Conservation (phyloP, 306 rosid genomes). For the Pueraria montana region DNA sequence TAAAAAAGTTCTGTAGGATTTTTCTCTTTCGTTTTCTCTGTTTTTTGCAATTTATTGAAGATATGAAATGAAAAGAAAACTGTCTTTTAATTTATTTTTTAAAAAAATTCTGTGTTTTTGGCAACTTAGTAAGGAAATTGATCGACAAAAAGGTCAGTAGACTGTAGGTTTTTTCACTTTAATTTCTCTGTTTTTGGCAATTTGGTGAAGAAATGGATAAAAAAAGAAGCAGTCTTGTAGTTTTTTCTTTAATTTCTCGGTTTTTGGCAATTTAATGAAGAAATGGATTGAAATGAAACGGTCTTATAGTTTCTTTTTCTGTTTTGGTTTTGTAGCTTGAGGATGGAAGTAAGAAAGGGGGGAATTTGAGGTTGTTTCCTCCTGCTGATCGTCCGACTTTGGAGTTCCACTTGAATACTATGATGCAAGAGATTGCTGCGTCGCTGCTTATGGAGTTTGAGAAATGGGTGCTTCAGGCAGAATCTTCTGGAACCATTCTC, state of each 20-base stretch:
- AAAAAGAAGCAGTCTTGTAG: not conserved
- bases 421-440: conserved; percentile 99
- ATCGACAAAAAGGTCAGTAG: too few relatives aligned
- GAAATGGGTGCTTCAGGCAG: conserved; percentile 98
- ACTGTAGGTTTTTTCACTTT: not conserved
- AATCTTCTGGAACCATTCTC: conserved; percentile 94
- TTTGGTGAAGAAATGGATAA: not conserved
- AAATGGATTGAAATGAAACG: not conserved
- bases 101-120: too few relatives aligned
- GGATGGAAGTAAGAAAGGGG: conserved; percentile 82
- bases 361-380: conserved; percentile 88
- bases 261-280: not conserved
- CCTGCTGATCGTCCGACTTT: conserved; percentile 85
- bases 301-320: not conserved
- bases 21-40: too few relatives aligned
- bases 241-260: not conserved
- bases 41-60: too few relatives aligned
- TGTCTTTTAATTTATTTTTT: too few relatives aligned
- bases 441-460: conserved; percentile 94
- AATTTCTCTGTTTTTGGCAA: not conserved
- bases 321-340: conserved; percentile 71
- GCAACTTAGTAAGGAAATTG: not conserved
- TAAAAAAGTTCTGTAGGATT: too few relatives aligned
- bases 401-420: conserved; percentile 91
- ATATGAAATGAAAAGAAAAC: too few relatives aligned